Percentiles rank a stretch among this genome's conserved stretches.
These are phyloP conservation scores for Poronia punctata DNA, from an alignment of 495 filamentous ascomycete genomes.

Conservation along the genomic window DNA sequence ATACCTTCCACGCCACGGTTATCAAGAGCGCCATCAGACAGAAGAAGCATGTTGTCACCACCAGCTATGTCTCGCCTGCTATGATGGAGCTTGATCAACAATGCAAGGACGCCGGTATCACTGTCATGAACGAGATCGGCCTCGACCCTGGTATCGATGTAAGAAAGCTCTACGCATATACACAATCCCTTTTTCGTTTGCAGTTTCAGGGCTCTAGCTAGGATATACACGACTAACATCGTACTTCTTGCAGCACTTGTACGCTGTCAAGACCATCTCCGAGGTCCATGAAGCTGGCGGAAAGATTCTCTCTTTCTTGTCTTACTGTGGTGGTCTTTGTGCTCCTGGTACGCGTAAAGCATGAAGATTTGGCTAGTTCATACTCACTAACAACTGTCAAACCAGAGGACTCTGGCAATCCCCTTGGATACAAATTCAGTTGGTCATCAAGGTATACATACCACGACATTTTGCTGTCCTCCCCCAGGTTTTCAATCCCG, in stretches of 20 bases:
- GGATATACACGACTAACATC: conserved; percentile 3
- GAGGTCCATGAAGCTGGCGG: conserved; percentile 78
- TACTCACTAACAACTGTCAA: not conserved
- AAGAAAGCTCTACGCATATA: not conserved
- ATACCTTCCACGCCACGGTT: conserved; percentile 82
- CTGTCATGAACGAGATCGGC: conserved; percentile 97
- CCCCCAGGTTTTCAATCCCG: not conserved
- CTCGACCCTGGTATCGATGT: conserved; percentile 17
- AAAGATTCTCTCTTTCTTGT: conserved; percentile 75
- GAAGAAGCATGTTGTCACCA: conserved; percentile 95
- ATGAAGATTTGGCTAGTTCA: too few species aligned
- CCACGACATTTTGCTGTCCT: conserved; percentile 1
- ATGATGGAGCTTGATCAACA: conserved; percentile 83
- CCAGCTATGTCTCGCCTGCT: conserved; percentile 86
- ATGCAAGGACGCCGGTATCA: conserved; percentile 88
- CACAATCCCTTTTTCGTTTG: not conserved
- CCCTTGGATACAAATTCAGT: conserved; percentile 93
- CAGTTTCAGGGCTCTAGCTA: too few species aligned
- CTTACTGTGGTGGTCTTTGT: conserved; percentile 84
- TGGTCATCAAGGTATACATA: conserved; percentile 53
- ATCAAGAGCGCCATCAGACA: conserved; percentile 90
- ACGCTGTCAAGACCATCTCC: conserved; percentile 84
- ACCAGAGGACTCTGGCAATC: conserved; percentile 81
- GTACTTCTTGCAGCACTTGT: conserved; percentile 62
- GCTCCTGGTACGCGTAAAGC: conserved; percentile 31